Percentiles rank a stretch among this genome's conserved stretches.
These are phyloP conservation scores for Malus hybrid DNA, from an alignment of 331 rosid species.

Conservation along the genomic window DNA sequence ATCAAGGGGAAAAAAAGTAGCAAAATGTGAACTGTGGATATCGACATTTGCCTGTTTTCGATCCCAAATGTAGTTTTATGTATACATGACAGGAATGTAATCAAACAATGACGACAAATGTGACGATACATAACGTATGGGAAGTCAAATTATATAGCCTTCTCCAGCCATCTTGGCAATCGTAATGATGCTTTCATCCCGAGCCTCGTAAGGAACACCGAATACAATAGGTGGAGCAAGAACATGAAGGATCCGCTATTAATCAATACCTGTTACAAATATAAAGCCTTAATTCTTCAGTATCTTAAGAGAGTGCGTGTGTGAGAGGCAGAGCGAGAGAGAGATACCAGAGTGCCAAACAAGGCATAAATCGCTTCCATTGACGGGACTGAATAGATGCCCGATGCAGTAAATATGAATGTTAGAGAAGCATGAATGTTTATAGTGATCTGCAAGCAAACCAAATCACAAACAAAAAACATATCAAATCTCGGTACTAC, in stretches of 20 bases:
- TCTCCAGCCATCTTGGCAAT: slow-evolving; percentile 91
- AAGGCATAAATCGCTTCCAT: slow-evolving; percentile 63
- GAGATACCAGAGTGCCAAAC: slow-evolving; percentile 60
- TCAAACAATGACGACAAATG: neutral
- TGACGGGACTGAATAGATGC: slow-evolving; percentile 64
- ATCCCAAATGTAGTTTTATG: no score
- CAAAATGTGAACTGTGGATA: no score
- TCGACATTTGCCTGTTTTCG: no score
- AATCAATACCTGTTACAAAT: slow-evolving; percentile 51
- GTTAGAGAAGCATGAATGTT: slow-evolving; percentile 94
- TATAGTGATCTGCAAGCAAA: slow-evolving; percentile 73
- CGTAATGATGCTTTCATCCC: slow-evolving; percentile 77
- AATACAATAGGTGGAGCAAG: slow-evolving; percentile 80
- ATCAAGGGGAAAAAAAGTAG: no score
- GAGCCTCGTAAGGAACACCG: slow-evolving; percentile 72
- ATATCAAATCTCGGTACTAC: neutral
- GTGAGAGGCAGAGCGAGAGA: neutral
- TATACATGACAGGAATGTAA: neutral
- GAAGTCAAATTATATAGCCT: slow-evolving; percentile 35
- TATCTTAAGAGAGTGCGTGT: neutral
- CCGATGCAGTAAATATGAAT: slow-evolving; percentile 67
- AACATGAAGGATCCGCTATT: slow-evolving; percentile 70
- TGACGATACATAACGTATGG: neutral
- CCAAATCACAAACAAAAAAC: neutral
- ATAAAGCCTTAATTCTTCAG: neutral